Evolutionary conservation across 371 early-diverging fungal genomes (phyloP), one percentile per base, ranked within the genome.

Genomic region (Lichtheimia corymbifera): DNA sequence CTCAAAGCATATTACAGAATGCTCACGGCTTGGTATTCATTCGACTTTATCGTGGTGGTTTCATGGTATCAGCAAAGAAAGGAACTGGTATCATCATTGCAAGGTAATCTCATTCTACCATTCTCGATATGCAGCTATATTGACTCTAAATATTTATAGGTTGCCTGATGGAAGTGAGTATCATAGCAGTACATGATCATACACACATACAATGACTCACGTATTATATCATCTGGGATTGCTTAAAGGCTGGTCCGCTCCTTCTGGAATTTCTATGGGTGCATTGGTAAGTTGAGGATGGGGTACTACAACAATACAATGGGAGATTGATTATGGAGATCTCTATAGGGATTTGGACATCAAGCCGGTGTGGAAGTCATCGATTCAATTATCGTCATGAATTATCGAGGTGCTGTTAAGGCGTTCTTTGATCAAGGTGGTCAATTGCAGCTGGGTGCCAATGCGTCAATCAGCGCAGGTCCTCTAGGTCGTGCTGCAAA

Each of bases 1-100:
- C 78, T 6, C 51, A 58, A 30, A 61, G 50, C 50, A 55, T 77
- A 4, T 52, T 77, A 9, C 54, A 56, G 2, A 66, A 74, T 47
- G 78, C 78, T 12, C 78, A 74, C 58, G 78, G 78, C 4, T 59
- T 77, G 12, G 55, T 74, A 2, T 67, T 77, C 53, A 70, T 77
- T 55, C 72, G 78, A 12, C 52, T 74, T 0, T 60, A 61, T 49
- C 66, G 68, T 35, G 59, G 65, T 12, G 78, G 74, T n/a, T 62
- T 77, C 6, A 45, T 66, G 62, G 22, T 77, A 17, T 72, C 73
- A 6, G 70, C 67, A 17, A 77, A 70, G 45, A 55, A 56, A 28
- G 78, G 78, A 15, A 74, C 68, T 3, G 78, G 78, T 17, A 63
- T 77, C 25, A 74, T 77, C 42, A 72, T 77, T 53, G 78, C 72